Evolutionary conservation across 305 asterid species (phyloP).

Genomic region (Fraxinus paxiana): DNA sequence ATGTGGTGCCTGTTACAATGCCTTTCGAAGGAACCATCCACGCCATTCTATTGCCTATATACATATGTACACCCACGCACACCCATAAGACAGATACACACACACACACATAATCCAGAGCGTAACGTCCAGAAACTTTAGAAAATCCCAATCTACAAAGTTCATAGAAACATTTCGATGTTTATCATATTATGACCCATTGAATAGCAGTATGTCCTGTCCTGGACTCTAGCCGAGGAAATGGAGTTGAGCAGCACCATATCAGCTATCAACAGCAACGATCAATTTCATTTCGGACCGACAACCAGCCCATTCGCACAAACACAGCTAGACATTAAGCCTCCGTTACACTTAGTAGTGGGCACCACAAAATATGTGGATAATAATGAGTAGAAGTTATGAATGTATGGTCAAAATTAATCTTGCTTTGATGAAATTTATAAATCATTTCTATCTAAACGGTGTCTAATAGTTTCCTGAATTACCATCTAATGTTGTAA

Average conservation of each 20-base stretch:
- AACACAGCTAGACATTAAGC: neutral
- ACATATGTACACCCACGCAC: neutral
- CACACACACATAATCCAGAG: neutral
- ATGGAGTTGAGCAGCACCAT: neutral
- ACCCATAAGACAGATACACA: neutral
- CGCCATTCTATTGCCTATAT: neutral
- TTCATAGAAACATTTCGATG: neutral
- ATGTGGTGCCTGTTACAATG: neutral
- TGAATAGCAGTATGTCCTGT: neutral
- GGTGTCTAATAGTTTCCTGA: neutral
- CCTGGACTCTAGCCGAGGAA: neutral
- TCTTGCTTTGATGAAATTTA: neutral
- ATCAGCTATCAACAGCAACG: neutral
- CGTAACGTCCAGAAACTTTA: neutral
- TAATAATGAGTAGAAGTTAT: neutral
- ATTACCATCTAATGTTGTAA: neutral
- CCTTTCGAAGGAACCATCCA: neutral
- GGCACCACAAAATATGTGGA: neutral
- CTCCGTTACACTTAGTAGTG: neutral
- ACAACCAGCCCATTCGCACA: neutral
- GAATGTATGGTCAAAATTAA: neutral
- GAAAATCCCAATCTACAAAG: constrained; percentile 1
- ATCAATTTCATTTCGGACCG: neutral
- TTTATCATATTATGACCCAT: neutral
- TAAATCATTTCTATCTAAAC: neutral